phyloP scores from a whole-genome alignment of 805 yeast genomes.

The Saturnispora hagleri region DNA sequence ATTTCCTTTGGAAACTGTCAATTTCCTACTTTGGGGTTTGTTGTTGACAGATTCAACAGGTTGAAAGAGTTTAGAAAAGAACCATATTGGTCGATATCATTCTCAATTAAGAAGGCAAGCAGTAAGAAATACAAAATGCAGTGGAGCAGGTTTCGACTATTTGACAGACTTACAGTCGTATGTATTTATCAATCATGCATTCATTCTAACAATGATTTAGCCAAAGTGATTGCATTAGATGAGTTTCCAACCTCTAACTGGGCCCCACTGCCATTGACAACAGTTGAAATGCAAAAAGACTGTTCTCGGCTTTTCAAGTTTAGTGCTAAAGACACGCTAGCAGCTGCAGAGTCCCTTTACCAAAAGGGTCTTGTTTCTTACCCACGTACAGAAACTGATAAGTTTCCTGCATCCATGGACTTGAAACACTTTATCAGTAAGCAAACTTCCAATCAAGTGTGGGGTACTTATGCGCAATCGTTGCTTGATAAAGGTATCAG shows the following conservation, averaged over 20 bases:
- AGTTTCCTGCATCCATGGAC: conserved; percentile 71
- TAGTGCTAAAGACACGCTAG: conserved; percentile 72
- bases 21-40: conserved; percentile 94
- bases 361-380: conserved; percentile 82
- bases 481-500: conserved; percentile 38
- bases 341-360: conserved; percentile 75
- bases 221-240: conserved; percentile 39
- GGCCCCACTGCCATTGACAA: conserved; percentile 86
- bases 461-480: conserved; percentile 64
- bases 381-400: conserved; percentile 96
- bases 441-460: conserved; percentile 44
- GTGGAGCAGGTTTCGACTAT: conserved; percentile 71
- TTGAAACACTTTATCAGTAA: conserved; percentile 49
- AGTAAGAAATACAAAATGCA: conserved; percentile 35
- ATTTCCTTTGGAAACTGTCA: conserved; percentile 91
- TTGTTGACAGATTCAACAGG: conserved; percentile 81
- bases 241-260: conserved; percentile 63
- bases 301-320: conserved; percentile 68
- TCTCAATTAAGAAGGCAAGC: conserved; percentile 37
- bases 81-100: conserved; percentile 65
- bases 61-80: conserved; percentile 67
- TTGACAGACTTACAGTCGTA: conserved; percentile 59
- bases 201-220: conserved; percentile 34
- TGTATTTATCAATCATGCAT: conserved; percentile 64
- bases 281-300: conserved; percentile 85